A percentile compares a stretch with the other conserved stretches of the same genome.
Conservation (phyloP, 768 basidiomycete genomes). For the Lentinus brumalis region DNA sequence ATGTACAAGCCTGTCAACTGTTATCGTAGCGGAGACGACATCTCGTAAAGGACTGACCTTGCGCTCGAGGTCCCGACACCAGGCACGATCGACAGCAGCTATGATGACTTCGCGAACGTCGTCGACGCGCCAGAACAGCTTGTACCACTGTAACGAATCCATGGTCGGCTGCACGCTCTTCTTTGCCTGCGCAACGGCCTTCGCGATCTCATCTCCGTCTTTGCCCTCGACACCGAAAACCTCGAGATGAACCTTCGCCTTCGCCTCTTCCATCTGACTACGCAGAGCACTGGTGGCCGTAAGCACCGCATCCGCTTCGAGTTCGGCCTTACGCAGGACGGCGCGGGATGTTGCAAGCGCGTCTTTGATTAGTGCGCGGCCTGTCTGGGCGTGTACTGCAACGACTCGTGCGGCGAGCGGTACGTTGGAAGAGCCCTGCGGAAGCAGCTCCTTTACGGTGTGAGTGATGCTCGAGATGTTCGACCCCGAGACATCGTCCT, state of each 20-base stretch:
- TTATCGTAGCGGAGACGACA: background rate
- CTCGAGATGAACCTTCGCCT: conserved; percentile 21
- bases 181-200: conserved; percentile 31
- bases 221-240: conserved; percentile 24
- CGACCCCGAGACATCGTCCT: conserved; percentile 62
- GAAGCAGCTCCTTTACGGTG: conserved; percentile 32
- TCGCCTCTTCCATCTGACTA: conserved; percentile 26
- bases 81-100: conserved; percentile 33
- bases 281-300: conserved; percentile 16
- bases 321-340: conserved; percentile 14
- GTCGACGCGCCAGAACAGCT: conserved; percentile 42
- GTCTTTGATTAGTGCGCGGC: conserved; percentile 22
- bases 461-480: conserved; percentile 52
- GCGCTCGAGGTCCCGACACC: conserved; percentile 39
- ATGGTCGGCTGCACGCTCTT: conserved; percentile 35
- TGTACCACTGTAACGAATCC: conserved; percentile 41
- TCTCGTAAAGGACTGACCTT: conserved; percentile 19
- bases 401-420: background rate
- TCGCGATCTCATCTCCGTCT: conserved; percentile 23
- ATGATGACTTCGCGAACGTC: conserved; percentile 40
- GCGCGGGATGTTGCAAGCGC: conserved; percentile 18
- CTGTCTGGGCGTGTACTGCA: conserved; percentile 23
- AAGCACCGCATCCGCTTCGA: conserved; percentile 21
- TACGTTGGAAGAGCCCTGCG: background rate
- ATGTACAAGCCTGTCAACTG: background rate